Evolutionary conservation across 371 early-diverging fungal species (phyloP).

Genomic region (Mucor plumbeus): DNA sequence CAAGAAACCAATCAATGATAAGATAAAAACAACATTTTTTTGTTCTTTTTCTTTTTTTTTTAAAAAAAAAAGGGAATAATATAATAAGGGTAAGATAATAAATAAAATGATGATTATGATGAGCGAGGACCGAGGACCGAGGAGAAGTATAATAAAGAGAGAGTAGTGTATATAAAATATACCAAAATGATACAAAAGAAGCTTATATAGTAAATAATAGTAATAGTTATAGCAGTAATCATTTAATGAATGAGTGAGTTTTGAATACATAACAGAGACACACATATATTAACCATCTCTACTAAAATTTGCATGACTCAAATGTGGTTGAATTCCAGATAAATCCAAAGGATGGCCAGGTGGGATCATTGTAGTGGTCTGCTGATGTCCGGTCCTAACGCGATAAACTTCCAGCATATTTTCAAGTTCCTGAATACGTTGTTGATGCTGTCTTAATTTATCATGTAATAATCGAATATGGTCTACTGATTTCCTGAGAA

Average conservation of each 20-base stretch:
- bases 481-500: conserved; percentile 87
- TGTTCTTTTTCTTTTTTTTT: not conserved
- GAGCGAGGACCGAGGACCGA: not conserved
- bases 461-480: conserved; percentile 78
- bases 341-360: conserved; percentile 37
- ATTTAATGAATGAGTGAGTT: not conserved
- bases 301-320: conserved; percentile 28
- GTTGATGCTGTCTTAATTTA: conserved; percentile 55
- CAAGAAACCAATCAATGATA: not conserved
- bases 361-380: conserved; percentile 23
- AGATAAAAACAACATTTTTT: not conserved
- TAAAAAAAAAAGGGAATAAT: not conserved
- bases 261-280: not conserved
- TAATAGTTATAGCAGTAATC: not conserved
- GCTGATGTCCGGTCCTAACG: conserved; percentile 21
- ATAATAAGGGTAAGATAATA: not conserved
- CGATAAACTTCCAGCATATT: conserved; percentile 37
- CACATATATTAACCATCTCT: not conserved
- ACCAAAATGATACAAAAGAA: not conserved
- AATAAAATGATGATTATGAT: not conserved
- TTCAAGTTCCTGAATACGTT: conserved; percentile 75
- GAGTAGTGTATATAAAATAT: not conserved
- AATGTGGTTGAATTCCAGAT: conserved; percentile 36
- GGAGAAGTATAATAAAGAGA: not conserved
- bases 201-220: not conserved